phyloP scores from a whole-genome alignment of 1,284 basidiomycete genomes.

The Ustilago tritici region DNA sequence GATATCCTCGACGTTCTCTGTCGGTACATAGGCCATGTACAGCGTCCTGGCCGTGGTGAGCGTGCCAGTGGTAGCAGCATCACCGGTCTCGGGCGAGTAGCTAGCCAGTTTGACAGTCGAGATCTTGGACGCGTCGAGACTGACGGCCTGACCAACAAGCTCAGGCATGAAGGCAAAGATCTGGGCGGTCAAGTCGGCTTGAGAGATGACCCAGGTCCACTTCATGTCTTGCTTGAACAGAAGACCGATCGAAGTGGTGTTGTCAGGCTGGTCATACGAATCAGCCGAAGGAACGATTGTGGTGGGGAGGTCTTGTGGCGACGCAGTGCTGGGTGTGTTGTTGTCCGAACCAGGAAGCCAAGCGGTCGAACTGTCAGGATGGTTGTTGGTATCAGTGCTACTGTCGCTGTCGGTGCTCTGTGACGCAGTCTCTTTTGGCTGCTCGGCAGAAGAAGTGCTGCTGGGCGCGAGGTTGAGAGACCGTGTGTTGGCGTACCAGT shows the following conservation, averaged over 20 bases:
- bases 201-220: slow-evolving; percentile 62
- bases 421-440: slow-evolving; percentile 13
- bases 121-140: slow-evolving; percentile 37
- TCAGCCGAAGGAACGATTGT: slow-evolving; percentile 51
- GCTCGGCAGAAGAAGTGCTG: slow-evolving; percentile 20
- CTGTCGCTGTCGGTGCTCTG: slow-evolving; percentile 8
- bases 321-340: background rate
- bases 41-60: slow-evolving; percentile 43
- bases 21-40: slow-evolving; percentile 64
- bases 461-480: slow-evolving; percentile 42
- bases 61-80: slow-evolving; percentile 13
- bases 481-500: slow-evolving; percentile 57
- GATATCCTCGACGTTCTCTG: slow-evolving; percentile 33
- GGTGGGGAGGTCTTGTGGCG: slow-evolving; percentile 34
- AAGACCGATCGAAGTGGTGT: slow-evolving; percentile 54
- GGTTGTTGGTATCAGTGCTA: slow-evolving; percentile 14
- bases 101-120: slow-evolving; percentile 56
- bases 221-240: slow-evolving; percentile 59
- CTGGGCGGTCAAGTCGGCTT: slow-evolving; percentile 65
- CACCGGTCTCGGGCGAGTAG: slow-evolving; percentile 33
- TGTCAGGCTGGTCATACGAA: slow-evolving; percentile 40
- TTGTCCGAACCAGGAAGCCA: slow-evolving; percentile 3
- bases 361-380: slow-evolving; percentile 12
- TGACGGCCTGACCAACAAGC: slow-evolving; percentile 51
- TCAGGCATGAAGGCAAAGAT: slow-evolving; percentile 67